phyloP scores from a whole-genome alignment of 495 filamentous ascomycete genomes.

The Penicillium parvum region DNA sequence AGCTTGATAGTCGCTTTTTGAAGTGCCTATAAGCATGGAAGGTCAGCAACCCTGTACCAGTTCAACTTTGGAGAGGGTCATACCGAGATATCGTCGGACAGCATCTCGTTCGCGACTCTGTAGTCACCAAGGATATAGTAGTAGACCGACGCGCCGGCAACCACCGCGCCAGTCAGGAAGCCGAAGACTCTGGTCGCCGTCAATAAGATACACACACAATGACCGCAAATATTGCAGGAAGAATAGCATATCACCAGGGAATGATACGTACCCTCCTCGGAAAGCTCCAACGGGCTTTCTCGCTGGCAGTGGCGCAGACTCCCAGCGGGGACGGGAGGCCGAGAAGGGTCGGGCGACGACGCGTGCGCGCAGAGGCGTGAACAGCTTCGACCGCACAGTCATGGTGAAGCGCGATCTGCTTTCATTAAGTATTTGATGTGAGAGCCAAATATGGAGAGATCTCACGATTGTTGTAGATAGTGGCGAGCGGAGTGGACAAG shows the following conservation, averaged over 20 bases:
- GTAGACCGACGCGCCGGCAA: conserved; percentile 77
- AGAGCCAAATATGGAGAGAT: neutral
- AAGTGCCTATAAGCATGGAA: conserved; percentile 56
- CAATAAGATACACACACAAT: neutral
- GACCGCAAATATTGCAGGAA: neutral
- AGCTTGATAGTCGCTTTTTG: conserved; percentile 83
- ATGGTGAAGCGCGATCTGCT: conserved; percentile 18
- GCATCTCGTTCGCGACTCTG: conserved; percentile 84
- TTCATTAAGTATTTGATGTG: conserved; percentile 6
- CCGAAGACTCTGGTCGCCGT: conserved; percentile 67
- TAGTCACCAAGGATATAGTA: conserved; percentile 92
- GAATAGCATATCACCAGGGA: neutral
- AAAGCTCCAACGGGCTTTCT: conserved; percentile 87
- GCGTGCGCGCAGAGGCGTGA: conserved; percentile 24
- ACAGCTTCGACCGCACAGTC: conserved; percentile 16
- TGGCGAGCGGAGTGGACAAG: conserved; percentile 16
- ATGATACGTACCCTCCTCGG: conserved; percentile 73
- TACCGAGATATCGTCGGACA: conserved; percentile 96
- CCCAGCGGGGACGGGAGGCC: conserved; percentile 30
- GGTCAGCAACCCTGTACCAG: neutral
- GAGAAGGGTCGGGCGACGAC: conserved; percentile 34
- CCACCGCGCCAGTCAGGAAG: conserved; percentile 81
- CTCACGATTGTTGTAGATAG: conserved; percentile 8
- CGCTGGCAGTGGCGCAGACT: conserved; percentile 52
- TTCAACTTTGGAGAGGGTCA: conserved; percentile 35